Evolutionary conservation across 2,329 filamentous ascomycete genomes (phyloP).

Genomic region (Ambrosiella cleistominuta): DNA sequence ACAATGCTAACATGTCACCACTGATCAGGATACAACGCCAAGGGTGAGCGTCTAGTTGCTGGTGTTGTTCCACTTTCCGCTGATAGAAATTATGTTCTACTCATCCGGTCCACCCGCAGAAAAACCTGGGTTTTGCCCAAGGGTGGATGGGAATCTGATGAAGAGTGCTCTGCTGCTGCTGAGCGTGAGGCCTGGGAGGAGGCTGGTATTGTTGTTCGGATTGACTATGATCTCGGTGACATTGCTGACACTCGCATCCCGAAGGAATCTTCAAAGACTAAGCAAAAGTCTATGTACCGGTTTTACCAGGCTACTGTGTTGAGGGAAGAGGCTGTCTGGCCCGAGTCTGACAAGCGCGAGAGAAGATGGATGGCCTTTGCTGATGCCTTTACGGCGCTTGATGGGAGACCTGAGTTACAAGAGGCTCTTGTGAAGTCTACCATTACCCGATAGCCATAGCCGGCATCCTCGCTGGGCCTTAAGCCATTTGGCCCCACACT

Average conservation of each 20-base stretch:
- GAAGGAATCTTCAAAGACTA: conserved; percentile 49
- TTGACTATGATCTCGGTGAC: conserved; percentile 70
- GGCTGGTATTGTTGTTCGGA: conserved; percentile 72
- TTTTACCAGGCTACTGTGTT: conserved; percentile 82
- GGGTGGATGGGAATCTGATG: conserved; percentile 93
- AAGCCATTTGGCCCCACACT: too few species aligned
- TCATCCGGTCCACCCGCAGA: conserved; percentile 82
- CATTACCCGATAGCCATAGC: conserved; percentile 30
- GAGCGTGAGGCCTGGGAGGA: conserved; percentile 94
- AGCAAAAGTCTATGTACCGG: conserved; percentile 48
- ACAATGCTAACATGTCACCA: background rate
- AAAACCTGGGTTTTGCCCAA: conserved; percentile 95
- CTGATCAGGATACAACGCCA: conserved; percentile 67
- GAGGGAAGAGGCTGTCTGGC: conserved; percentile 75
- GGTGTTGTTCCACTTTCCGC: conserved; percentile 78
- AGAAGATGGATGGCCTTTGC: conserved; percentile 78
- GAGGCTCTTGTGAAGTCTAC: conserved; percentile 74
- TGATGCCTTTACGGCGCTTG: conserved; percentile 62
- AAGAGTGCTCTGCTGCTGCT: conserved; percentile 70
- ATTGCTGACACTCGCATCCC: conserved; percentile 73
- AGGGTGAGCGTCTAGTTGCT: conserved; percentile 86
- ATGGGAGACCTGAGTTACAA: conserved; percentile 66
- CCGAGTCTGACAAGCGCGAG: conserved; percentile 79
- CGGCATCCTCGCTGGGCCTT: background rate
- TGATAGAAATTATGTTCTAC: conserved; percentile 73